Evolutionary conservation across 345 rosid species (phyloP), one percentile per base, ranked within the genome.

Genomic region (Salix suchowensis): DNA sequence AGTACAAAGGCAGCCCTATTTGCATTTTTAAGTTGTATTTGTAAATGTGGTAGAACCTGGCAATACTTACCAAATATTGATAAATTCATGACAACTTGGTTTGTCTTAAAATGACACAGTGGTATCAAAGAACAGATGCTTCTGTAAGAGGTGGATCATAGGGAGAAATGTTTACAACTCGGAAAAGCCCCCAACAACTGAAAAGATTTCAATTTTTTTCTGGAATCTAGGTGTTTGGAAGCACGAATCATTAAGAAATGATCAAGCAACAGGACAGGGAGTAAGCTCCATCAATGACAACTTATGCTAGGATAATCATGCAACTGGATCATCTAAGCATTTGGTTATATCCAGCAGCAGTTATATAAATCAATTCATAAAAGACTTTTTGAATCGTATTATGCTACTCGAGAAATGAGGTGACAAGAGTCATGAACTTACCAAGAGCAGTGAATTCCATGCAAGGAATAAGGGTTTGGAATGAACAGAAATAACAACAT

Each of bases 301-400:
- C 54, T 44, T 28, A 48, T 64, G 46, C 40, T 7, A 74, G 13
- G 30, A 42, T 65, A 32, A 37, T 21, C 44, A 28, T 19, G n/a
- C 37, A 44, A 37, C 66, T 46, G 26, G 70, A 74, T 64, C 69
- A 64, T 65, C 16, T 26, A n/a, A 66, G 64, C 70, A 65, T 65
- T 70, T 14, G 40, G 54, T 30, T 16, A 65, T 48, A 2, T 40
- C 28, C 28, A 65, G 62, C 70, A 65, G 48, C 32, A 42, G 15
- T 28, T 18, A 28, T 19, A 23, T 14, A 36, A 55, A 18, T 52
- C 26, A 58, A 10, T 72, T 34, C 11, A 52, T 34, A 65, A 15
- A 21, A 36, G 73, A 67, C 15, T 37, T 55, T 72, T 46, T 37
- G 4, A n/a, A 34, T 58, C 46, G 36, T 12, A 61, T 34, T 7